Evolutionary conservation across 2,329 filamentous ascomycete species (phyloP), one percentile per base, ranked within the genome.

Genomic region (Fusarium sp.): DNA sequence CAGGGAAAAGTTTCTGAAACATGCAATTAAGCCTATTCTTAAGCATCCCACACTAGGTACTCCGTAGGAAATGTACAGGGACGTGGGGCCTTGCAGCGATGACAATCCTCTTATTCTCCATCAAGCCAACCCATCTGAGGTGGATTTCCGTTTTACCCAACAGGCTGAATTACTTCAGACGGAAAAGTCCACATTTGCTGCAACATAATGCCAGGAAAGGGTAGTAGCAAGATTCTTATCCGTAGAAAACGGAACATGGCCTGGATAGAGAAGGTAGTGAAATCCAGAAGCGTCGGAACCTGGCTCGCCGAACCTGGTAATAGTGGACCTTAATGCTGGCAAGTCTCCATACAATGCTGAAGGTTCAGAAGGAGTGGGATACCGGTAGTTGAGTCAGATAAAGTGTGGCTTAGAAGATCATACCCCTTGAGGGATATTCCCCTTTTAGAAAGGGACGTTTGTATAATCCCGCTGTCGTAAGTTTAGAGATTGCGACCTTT

Each of bases 1-100:
- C 21, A n/a, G 29, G 42, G 51, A 39, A 59, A 66, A 44, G 42
- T 12, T 38, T 66, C 31, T 38, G 19, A 39, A 33, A 12, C 12
- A 10, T 18, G 10, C 10, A 66, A 66, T 66, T 66, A 25, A 60
- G 63, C 31, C 63, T 66, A 66, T 66, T 63, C 4, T 38, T 29
- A 49, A 49, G 18, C 14, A 27, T 39, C 31, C 37, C 31, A 7
- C 35, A 38, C 27, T 16, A n/a, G n/a, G n/a, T n/a, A 33, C 16
- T 37, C 35, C 35, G 35, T 37, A 37, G 35, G 10, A 11, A 11
- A 6, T 10, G 12, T 10, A 10, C 7, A 27, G 35, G 14, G 8
- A 29, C 19, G 10, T 29, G 35, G 23, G 18, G 33, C 7, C 5
- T 27, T n/a, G 18, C 27, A 31, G 18, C 35, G 35, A 60, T 56